phyloP scores from a whole-genome alignment of 2,329 filamentous ascomycete species.

The Colletotrichum lupini region DNA sequence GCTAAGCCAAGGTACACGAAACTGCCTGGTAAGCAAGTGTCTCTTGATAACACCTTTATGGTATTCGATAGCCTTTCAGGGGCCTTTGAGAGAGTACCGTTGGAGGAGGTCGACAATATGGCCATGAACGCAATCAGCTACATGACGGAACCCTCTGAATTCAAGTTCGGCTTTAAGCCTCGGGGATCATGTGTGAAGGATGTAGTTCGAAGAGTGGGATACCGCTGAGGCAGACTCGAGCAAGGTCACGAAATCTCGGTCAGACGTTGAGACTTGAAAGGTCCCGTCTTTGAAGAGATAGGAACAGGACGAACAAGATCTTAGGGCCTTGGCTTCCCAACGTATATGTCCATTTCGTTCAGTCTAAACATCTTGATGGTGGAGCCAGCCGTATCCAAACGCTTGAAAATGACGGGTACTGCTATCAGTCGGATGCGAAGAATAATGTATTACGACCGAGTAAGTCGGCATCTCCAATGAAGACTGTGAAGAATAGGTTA shows the following conservation, averaged over 20 bases:
- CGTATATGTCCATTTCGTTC: too few relatives aligned
- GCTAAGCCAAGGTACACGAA: slow-evolving; percentile 61
- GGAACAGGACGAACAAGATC: too few relatives aligned
- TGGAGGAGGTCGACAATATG: slow-evolving; percentile 39
- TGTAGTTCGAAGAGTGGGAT: slow-evolving; percentile 37
- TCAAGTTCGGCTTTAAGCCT: slow-evolving; percentile 42
- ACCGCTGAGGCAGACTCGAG: slow-evolving; percentile 24
- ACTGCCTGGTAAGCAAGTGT: slow-evolving; percentile 57
- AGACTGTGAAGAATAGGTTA: too few relatives aligned
- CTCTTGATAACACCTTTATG: slow-evolving; percentile 57
- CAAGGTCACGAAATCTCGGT: slow-evolving; percentile 22
- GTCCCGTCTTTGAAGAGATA: too few relatives aligned
- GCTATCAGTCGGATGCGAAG: too few relatives aligned
- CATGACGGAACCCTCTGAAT: slow-evolving; percentile 41
- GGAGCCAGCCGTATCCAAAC: too few relatives aligned
- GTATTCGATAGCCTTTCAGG: slow-evolving; percentile 57
- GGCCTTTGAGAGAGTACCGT: slow-evolving; percentile 56
- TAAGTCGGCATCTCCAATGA: too few relatives aligned
- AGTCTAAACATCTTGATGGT: too few relatives aligned
- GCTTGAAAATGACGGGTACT: too few relatives aligned
- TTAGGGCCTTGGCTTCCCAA: too few relatives aligned
- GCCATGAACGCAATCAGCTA: slow-evolving; percentile 41
- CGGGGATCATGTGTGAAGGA: slow-evolving; percentile 44
- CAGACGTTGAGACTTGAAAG: slow-evolving; percentile 11
- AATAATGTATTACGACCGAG: too few relatives aligned